These are phyloP conservation scores for Ustanciosporium gigantosporum DNA, from an alignment of 1,284 basidiomycete genomes.

Conservation along the genomic window DNA sequence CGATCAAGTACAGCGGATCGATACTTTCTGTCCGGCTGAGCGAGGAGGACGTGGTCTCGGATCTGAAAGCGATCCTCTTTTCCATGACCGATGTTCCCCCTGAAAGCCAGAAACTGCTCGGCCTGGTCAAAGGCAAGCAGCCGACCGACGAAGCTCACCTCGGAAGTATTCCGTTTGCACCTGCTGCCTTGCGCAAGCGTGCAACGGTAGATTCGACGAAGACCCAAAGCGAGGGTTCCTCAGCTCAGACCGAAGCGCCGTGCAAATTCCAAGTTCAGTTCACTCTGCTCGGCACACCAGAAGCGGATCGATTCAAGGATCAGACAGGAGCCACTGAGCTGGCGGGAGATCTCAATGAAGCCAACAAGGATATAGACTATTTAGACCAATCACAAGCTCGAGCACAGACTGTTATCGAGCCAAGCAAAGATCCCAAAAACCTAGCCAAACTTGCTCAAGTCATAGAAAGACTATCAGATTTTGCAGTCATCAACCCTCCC, in stretches of 20 bases:
- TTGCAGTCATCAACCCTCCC: constrained; percentile 42
- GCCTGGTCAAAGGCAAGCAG: constrained; percentile 80
- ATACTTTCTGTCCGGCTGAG: constrained; percentile 26
- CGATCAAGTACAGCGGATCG: constrained; percentile 37
- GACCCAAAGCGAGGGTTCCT: background rate
- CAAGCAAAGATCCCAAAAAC: constrained; percentile 27
- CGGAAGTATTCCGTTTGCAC: constrained; percentile 27
- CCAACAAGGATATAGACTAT: constrained; percentile 30
- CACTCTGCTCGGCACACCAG: constrained; percentile 49
- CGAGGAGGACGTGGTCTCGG: constrained; percentile 48
- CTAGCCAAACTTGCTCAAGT: constrained; percentile 36
- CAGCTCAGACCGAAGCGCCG: constrained; percentile 7
- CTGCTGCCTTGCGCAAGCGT: constrained; percentile 25
- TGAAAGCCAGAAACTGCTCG: constrained; percentile 85
- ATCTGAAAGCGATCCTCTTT: constrained; percentile 64
- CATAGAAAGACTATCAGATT: constrained; percentile 45
- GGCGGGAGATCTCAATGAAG: constrained; percentile 14
- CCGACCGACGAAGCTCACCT: constrained; percentile 64
- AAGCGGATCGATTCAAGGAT: constrained; percentile 66
- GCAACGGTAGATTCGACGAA: constrained; percentile 5
- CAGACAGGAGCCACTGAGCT: constrained; percentile 63
- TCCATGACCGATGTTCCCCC: constrained; percentile 77
- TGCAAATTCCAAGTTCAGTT: constrained; percentile 35
- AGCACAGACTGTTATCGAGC: constrained; percentile 6
- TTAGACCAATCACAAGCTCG: constrained; percentile 9